Percentiles rank a stretch among this genome's conserved stretches.
Conservation (phyloP, 2,329 filamentous ascomycete species). For the Fusarium continuum region DNA sequence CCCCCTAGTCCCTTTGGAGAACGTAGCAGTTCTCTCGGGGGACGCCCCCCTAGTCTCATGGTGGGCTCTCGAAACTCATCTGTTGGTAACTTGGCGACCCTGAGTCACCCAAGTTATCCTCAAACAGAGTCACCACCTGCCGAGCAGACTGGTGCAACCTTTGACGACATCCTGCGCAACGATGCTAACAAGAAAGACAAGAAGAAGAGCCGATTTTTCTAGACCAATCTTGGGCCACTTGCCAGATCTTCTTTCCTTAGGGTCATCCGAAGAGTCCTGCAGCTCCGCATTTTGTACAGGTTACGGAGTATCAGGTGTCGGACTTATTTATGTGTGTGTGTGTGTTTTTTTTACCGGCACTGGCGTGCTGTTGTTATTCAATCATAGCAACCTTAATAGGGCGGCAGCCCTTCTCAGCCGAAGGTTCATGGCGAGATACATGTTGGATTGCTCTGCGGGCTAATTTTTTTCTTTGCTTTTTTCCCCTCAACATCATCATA, state of each 20-base stretch:
- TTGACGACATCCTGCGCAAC: constrained; percentile 59
- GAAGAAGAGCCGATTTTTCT: constrained; percentile 56
- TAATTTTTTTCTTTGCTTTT: constrained; percentile 11
- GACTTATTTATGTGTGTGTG: constrained; percentile 9
- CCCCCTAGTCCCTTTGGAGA: constrained; percentile 48
- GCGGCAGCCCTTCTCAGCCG: not conserved
- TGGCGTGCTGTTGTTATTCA: constrained; percentile 8
- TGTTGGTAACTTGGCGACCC: constrained; percentile 48
- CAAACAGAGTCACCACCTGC: constrained; percentile 36
- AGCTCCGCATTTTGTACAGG: constrained; percentile 16
- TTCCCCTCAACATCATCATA: constrained; percentile 9
- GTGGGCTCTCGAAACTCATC: constrained; percentile 49
- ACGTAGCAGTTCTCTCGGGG: constrained; percentile 50
- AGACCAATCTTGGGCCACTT: not conserved
- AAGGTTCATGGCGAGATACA: constrained; percentile 16
- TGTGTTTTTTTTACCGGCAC: constrained; percentile 2
- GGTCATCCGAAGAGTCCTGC: constrained; percentile 2
- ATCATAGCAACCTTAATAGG: constrained; percentile 8
- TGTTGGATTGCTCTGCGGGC: constrained; percentile 15
- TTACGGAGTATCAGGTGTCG: not conserved
- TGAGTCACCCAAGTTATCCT: constrained; percentile 28
- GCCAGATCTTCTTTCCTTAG: constrained; percentile 9
- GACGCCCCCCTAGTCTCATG: constrained; percentile 47
- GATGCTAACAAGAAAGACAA: constrained; percentile 49
- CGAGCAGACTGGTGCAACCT: constrained; percentile 52